Evolutionary conservation across 1,284 basidiomycete species (phyloP).

Genomic region (Xerocomus amazonicus): DNA sequence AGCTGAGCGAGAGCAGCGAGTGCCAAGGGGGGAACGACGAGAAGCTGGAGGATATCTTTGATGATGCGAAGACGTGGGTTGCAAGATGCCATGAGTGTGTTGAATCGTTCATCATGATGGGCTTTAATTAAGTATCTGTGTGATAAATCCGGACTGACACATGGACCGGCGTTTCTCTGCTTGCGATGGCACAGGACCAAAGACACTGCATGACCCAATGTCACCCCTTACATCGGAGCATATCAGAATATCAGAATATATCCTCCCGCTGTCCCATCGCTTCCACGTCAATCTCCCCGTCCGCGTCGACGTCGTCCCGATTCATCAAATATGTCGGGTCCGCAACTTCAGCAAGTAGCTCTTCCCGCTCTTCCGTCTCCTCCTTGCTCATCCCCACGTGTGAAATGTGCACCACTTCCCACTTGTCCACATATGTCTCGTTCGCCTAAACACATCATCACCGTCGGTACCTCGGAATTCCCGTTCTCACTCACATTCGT

Average conservation of each 20-base stretch:
- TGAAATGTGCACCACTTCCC: constrained; percentile 69
- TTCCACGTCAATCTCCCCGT: constrained; percentile 40
- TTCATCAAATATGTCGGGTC: constrained; percentile 49
- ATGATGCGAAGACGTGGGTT: constrained; percentile 29
- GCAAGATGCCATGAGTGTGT: constrained; percentile 1
- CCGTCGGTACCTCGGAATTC: not conserved
- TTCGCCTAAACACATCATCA: constrained; percentile 40
- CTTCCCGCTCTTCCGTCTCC: constrained; percentile 50
- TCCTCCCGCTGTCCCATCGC: constrained; percentile 42
- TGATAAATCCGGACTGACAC: not conserved
- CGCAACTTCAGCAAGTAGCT: constrained; percentile 49
- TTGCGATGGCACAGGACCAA: constrained; percentile 8
- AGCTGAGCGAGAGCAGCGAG: constrained; percentile 9
- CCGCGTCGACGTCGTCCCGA: constrained; percentile 41
- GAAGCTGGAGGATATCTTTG: constrained; percentile 17
- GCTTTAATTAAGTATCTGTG: no score
- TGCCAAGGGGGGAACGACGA: constrained; percentile 18
- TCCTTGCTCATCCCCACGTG: constrained; percentile 50
- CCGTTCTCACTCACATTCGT: constrained; percentile 53
- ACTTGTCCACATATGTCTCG: constrained; percentile 72
- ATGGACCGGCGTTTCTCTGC: constrained; percentile 11
- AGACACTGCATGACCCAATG: constrained; percentile 3
- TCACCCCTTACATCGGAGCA: no score
- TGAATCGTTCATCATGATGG: no score
- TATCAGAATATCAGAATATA: constrained; percentile 31